Percentiles rank a stretch among this genome's conserved stretches.
These are phyloP conservation scores for Piloderma croceum DNA, from an alignment of 768 basidiomycete genomes.

Conservation along the genomic window DNA sequence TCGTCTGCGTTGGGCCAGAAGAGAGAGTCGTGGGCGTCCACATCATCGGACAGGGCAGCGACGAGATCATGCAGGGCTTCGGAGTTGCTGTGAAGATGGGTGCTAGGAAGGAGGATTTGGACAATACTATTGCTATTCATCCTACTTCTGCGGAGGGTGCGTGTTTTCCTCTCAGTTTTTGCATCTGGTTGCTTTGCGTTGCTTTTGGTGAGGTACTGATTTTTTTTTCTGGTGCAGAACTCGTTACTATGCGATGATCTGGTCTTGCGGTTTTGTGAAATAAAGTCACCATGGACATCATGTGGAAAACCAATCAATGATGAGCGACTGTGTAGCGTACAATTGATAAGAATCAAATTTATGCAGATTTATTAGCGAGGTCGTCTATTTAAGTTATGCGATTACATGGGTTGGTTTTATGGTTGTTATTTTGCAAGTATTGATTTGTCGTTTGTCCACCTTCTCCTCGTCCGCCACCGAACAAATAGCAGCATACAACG, in stretches of 20 bases:
- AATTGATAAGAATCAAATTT: too few species aligned
- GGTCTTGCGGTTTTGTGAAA: background rate
- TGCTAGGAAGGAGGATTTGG: conserved; percentile 76
- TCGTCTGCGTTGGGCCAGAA: conserved; percentile 80
- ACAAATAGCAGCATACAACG: too few species aligned
- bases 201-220: conserved; percentile 13
- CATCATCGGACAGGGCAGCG: conserved; percentile 85
- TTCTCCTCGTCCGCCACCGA: too few species aligned
- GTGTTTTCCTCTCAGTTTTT: conserved; percentile 17
- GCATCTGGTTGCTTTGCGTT: background rate
- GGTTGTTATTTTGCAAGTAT: background rate
- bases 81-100: conserved; percentile 98
- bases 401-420: background rate
- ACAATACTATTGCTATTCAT: conserved; percentile 89
- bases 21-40: conserved; percentile 97
- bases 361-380: too few species aligned
- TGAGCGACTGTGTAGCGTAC: too few species aligned
- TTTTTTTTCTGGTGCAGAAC: conserved; percentile 31
- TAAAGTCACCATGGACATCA: background rate
- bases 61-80: conserved; percentile 95
- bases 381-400: background rate
- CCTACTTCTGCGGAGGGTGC: conserved; percentile 80
- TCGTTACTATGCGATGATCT: conserved; percentile 49
- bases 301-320: background rate
- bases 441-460: too few species aligned